A percentile compares a stretch with the other conserved stretches of the same genome.
phyloP scores from a whole-genome alignment of 2,329 filamentous ascomycete genomes.

The Sphaerulina vaccinii region DNA sequence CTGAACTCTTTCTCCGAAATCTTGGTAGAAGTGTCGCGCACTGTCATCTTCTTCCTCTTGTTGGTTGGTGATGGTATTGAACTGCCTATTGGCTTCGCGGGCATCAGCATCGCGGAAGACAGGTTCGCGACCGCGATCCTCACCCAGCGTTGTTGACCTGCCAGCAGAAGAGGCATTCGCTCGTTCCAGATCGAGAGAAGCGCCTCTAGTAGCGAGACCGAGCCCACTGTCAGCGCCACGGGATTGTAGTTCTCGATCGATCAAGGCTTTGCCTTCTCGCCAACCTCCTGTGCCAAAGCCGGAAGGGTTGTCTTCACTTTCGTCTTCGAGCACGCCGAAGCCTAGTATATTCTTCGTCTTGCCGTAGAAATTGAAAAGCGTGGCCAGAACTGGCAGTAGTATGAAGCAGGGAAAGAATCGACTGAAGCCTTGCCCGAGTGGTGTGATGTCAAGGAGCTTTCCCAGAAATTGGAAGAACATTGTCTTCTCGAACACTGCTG shows the following conservation, averaged over 20 bases:
- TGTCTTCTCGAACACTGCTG: slow-evolving; percentile 69
- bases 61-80: slow-evolving; percentile 34
- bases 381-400: slow-evolving; percentile 79
- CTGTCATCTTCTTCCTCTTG: slow-evolving; percentile 62
- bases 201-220: slow-evolving; percentile 34
- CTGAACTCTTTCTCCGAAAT: slow-evolving; percentile 78
- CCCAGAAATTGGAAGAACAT: slow-evolving; percentile 88
- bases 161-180: slow-evolving; percentile 1
- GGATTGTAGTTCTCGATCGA: slow-evolving; percentile 70
- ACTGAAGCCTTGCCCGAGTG: slow-evolving; percentile 79
- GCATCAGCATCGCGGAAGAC: slow-evolving; percentile 20
- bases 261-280: slow-evolving; percentile 87
- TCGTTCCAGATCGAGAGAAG: slow-evolving; percentile 31
- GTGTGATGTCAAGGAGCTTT: slow-evolving; percentile 75
- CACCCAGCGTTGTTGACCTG: background rate
- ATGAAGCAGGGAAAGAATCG: slow-evolving; percentile 86
- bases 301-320: slow-evolving; percentile 63
- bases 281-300: slow-evolving; percentile 78
- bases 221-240: slow-evolving; percentile 36
- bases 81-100: slow-evolving; percentile 32
- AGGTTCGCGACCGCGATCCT: slow-evolving; percentile 8
- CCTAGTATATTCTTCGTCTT: slow-evolving; percentile 74
- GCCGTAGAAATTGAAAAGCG: slow-evolving; percentile 85
- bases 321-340: slow-evolving; percentile 74
- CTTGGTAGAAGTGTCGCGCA: slow-evolving; percentile 69